Evolutionary conservation across 192 early-diverging fungal species (phyloP).

Genomic region (Entomortierella beljakovae): DNA sequence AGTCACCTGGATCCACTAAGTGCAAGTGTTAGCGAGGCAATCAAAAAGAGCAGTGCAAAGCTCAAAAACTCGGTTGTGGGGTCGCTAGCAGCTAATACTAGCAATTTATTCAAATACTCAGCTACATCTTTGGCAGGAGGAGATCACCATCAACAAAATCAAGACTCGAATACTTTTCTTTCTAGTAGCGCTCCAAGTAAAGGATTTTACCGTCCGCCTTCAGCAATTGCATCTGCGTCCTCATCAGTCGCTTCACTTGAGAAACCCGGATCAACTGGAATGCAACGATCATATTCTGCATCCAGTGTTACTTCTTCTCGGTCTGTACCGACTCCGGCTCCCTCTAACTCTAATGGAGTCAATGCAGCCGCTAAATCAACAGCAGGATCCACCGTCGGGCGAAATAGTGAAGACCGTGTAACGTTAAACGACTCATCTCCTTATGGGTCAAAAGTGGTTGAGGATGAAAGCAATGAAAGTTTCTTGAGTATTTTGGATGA

Average conservation of each 20-base stretch:
- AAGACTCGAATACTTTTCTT: neutral
- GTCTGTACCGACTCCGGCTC: neutral
- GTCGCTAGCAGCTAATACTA: slow-evolving; percentile 23
- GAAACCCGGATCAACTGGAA: neutral
- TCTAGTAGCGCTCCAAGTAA: neutral
- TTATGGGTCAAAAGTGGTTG: neutral
- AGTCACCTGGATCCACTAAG: slow-evolving; percentile 43
- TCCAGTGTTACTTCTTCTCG: slow-evolving; percentile 7
- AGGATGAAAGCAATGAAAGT: neutral
- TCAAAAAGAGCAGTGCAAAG: slow-evolving; percentile 41
- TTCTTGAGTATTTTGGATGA: slow-evolving; percentile 41
- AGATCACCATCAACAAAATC: neutral
- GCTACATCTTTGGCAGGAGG: neutral
- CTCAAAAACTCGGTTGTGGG: slow-evolving; percentile 43
- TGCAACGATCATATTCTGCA: slow-evolving; percentile 1
- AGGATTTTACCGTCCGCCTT: neutral
- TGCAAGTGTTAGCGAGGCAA: slow-evolving; percentile 28
- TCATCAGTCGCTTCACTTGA: slow-evolving; percentile 21
- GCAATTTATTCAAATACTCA: slow-evolving; percentile 14
- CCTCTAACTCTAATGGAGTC: neutral
- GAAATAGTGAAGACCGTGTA: neutral
- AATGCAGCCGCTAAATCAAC: neutral
- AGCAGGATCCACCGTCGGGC: neutral
- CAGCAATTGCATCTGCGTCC: slow-evolving; percentile 5
- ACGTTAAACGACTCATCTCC: neutral